Percentiles rank a stretch among this genome's conserved stretches.
Conservation (phyloP, 805 yeast species). For the Metschnikowia drakensbergensis region DNA sequence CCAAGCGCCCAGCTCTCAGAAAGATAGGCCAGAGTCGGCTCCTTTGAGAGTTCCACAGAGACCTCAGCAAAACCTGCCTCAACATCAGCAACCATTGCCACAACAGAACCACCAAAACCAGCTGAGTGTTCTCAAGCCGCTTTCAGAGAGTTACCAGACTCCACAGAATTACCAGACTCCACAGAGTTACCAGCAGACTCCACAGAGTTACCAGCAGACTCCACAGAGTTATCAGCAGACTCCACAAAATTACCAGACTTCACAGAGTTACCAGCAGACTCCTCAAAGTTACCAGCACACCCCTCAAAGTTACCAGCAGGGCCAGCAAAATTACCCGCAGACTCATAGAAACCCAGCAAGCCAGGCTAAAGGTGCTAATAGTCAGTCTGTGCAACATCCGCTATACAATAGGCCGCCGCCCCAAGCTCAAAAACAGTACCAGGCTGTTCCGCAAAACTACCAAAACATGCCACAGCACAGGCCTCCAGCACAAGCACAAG, state of each 20-base stretch:
- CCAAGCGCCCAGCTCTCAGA: slow-evolving; percentile 25
- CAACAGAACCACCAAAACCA: not conserved
- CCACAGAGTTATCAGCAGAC: too few species aligned
- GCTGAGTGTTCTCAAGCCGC: too few species aligned
- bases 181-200: too few species aligned
- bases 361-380: not conserved
- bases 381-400: not conserved
- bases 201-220: too few species aligned
- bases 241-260: not conserved
- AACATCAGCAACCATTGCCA: not conserved
- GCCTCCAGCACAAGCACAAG: not conserved
- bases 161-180: too few species aligned
- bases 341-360: not conserved
- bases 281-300: not conserved
- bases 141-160: too few species aligned
- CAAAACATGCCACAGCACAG: not conserved
- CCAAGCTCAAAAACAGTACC: not conserved
- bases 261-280: not conserved
- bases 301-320: not conserved
- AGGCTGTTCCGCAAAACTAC: not conserved
- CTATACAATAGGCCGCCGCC: not conserved
- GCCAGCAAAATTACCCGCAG: not conserved
- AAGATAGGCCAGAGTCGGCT: not conserved
- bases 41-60: not conserved
- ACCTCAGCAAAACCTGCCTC: too few species aligned